These are phyloP conservation scores for Senecio squalidus DNA, from an alignment of 140 eudicot species.

Conservation along the genomic window DNA sequence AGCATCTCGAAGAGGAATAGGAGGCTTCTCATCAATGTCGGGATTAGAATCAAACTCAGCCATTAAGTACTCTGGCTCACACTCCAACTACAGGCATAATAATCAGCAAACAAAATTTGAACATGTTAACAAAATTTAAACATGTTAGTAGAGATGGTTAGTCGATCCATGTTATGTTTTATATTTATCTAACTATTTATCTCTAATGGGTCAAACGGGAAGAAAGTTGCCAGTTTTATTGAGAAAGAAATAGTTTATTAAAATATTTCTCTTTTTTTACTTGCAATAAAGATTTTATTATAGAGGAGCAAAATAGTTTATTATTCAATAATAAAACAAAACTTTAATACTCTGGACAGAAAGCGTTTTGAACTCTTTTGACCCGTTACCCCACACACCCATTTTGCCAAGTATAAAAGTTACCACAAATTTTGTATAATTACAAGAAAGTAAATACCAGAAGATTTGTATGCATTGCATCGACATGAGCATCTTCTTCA, in stretches of 20 bases:
- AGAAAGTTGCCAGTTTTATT: background rate
- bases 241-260: too few species aligned
- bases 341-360: too few species aligned
- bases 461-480: constrained; percentile 61
- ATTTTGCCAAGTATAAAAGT: background rate
- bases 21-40: constrained; percentile 85
- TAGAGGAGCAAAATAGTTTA: too few species aligned
- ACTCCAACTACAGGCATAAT: constrained; percentile 57
- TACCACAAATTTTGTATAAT: background rate
- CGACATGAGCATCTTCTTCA: constrained; percentile 46
- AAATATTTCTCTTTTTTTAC: too few species aligned
- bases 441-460: constrained; percentile 38
- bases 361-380: background rate
- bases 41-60: constrained; percentile 75
- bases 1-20: constrained; percentile 67
- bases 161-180: background rate
- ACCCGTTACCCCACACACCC: background rate
- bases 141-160: background rate
- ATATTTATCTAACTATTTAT: background rate
- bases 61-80: constrained; percentile 84
- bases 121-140: constrained; percentile 1
- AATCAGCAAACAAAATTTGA: constrained; percentile 2
- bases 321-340: too few species aligned
- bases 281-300: too few species aligned
- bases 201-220: background rate